Conservation (phyloP, 2,329 filamentous ascomycete species). For the Ophiostoma angusticollis region DNA sequence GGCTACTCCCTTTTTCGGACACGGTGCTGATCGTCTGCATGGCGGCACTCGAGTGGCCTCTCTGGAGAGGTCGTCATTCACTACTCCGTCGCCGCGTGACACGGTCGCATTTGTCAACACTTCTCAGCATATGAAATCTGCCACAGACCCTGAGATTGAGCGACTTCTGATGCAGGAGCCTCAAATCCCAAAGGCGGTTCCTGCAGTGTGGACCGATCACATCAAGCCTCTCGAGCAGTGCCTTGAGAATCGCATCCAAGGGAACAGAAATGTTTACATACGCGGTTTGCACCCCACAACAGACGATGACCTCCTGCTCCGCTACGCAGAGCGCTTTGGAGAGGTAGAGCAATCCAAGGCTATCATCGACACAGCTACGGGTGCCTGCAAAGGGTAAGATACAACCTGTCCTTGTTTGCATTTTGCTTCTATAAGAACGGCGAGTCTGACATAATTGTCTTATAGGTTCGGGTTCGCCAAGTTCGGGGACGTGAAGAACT, state of each 20-base stretch:
- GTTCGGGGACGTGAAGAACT: conserved; percentile 75
- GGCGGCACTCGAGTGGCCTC: conserved; percentile 42
- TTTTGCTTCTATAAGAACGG: too few relatives aligned
- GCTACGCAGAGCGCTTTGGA: conserved; percentile 78
- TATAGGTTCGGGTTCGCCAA: conserved; percentile 92
- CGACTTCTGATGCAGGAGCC: conserved; percentile 64
- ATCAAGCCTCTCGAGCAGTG: conserved; percentile 88
- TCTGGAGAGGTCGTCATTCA: conserved; percentile 49
- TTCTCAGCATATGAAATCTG: conserved; percentile 30
- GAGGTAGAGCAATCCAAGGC: conserved; percentile 95
- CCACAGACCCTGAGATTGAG: conserved; percentile 41
- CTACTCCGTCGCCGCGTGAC: conserved; percentile 53
- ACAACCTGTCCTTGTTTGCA: neutral
- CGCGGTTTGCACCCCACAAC: conserved; percentile 91
- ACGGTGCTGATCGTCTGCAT: conserved; percentile 44
- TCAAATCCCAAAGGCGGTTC: conserved; percentile 73
- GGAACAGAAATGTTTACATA: conserved; percentile 97
- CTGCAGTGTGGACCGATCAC: conserved; percentile 76
- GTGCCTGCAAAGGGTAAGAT: conserved; percentile 84
- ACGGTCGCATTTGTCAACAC: conserved; percentile 21
- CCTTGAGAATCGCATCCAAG: conserved; percentile 78
- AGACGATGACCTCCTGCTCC: conserved; percentile 75
- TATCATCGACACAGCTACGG: conserved; percentile 88
- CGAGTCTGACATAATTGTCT: too few relatives aligned
- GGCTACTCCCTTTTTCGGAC: conserved; percentile 52